These are phyloP conservation scores for Withania somnifera DNA, from an alignment of 305 asterid species.

Conservation along the genomic window DNA sequence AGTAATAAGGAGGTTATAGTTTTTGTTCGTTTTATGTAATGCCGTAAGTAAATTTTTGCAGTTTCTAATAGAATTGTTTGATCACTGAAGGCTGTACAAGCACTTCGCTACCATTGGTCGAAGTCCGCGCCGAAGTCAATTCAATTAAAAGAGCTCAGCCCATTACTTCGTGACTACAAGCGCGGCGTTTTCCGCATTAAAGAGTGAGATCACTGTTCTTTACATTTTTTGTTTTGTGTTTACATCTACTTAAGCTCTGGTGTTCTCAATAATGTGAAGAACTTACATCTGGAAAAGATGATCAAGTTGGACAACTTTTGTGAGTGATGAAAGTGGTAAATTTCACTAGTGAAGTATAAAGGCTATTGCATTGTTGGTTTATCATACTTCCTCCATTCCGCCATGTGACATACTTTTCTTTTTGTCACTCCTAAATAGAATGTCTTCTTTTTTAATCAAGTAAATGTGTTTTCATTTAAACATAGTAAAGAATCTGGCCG, in stretches of 20 bases:
- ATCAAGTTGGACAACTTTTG: not conserved
- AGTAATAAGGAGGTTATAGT: conserved; percentile 46
- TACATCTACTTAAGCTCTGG: not conserved
- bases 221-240: not conserved
- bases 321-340: not conserved
- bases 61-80: conserved; percentile 8
- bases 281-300: not conserved
- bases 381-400: not conserved
- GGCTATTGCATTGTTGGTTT: not conserved
- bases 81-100: conserved; percentile 49
- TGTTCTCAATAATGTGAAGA: not conserved
- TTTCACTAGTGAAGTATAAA: not conserved
- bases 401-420: not conserved
- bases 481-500: not conserved
- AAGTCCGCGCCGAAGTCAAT: conserved; percentile 50
- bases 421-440: not conserved
- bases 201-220: conserved; percentile 41
- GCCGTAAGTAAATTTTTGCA: not conserved
- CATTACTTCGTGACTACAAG: conserved; percentile 78
- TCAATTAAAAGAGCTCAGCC: conserved; percentile 69
- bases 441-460: not conserved
- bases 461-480: not conserved
- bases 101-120: conserved; percentile 71
- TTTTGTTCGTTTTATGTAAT: not conserved
- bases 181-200: conserved; percentile 46